A percentile compares a stretch with the other conserved stretches of the same genome.
These are phyloP conservation scores for Aphanomyces astaci DNA, from an alignment of 352 stramenopile species.

Conservation along the genomic window DNA sequence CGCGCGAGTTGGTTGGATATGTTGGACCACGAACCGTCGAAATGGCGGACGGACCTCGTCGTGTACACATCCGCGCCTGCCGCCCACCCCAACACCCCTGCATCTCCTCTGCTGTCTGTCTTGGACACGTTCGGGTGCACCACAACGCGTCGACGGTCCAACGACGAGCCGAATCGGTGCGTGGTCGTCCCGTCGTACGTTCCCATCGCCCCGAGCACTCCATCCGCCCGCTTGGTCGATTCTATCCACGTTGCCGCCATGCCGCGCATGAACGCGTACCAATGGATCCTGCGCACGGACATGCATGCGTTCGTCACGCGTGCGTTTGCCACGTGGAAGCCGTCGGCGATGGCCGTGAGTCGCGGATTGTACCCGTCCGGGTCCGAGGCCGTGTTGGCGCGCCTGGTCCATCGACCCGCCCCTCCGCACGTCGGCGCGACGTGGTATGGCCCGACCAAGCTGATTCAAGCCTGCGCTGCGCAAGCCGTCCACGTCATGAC, in stretches of 20 bases:
- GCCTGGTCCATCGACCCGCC: background rate
- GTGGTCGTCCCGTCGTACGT: background rate
- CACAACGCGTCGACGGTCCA: background rate
- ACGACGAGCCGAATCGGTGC: slow-evolving; percentile 6
- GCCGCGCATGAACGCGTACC: background rate
- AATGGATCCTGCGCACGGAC: slow-evolving; percentile 16
- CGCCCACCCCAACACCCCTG: background rate
- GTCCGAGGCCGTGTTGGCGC: too few species aligned
- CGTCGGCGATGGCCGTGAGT: background rate
- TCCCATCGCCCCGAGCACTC: background rate
- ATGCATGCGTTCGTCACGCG: slow-evolving; percentile 19
- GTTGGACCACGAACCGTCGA: background rate
- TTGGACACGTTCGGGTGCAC: background rate
- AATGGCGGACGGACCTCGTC: slow-evolving; percentile 20
- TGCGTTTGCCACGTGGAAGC: slow-evolving; percentile 15
- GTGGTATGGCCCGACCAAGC: slow-evolving; percentile 13
- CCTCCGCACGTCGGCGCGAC: slow-evolving; percentile 6
- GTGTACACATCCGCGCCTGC: background rate
- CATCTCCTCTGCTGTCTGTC: too few species aligned
- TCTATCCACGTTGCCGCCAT: slow-evolving; percentile 5
- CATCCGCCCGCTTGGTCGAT: background rate
- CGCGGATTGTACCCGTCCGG: background rate
- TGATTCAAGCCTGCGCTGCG: background rate
- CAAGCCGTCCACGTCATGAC: background rate
- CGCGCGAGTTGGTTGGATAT: slow-evolving; percentile 10